Conservation (phyloP, 2,329 filamentous ascomycete species). For the Calonectria henricotiae region DNA sequence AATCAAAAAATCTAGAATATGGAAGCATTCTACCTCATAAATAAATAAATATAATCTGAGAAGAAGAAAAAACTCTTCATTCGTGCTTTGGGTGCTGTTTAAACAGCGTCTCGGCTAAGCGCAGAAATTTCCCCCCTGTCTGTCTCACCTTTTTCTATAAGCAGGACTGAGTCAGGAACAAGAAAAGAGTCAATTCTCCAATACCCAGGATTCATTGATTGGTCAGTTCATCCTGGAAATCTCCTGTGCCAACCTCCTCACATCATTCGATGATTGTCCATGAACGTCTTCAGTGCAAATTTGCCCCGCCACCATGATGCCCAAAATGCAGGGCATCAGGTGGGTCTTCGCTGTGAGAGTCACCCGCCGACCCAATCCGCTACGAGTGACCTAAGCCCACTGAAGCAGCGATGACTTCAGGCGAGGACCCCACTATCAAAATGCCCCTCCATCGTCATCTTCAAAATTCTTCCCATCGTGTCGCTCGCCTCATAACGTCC, state of each 20-base stretch:
- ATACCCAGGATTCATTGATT: background rate
- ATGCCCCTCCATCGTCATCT: conserved; percentile 52
- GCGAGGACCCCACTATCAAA: conserved; percentile 49
- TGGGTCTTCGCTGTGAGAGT: conserved; percentile 50
- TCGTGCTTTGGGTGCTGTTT: no score
- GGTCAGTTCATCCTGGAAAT: background rate
- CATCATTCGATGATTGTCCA: conserved; percentile 7
- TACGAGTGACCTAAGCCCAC: conserved; percentile 45
- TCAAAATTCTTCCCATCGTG: conserved; percentile 42
- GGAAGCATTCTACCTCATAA: no score
- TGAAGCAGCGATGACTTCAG: conserved; percentile 54
- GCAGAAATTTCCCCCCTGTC: no score
- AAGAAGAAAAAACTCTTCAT: no score
- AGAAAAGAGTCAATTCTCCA: background rate
- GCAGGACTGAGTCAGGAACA: background rate
- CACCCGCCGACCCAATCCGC: conserved; percentile 40
- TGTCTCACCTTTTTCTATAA: no score
- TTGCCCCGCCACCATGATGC: conserved; percentile 41
- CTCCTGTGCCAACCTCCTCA: background rate
- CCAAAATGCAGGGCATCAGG: conserved; percentile 32
- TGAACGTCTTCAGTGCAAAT: conserved; percentile 23
- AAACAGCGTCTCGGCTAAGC: no score
- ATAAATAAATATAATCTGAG: no score
- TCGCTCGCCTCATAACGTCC: conserved; percentile 46
- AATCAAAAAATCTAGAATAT: no score